Evolutionary conservation across 306 rosid species (phyloP).

Genomic region (Lagenaria siceraria): DNA sequence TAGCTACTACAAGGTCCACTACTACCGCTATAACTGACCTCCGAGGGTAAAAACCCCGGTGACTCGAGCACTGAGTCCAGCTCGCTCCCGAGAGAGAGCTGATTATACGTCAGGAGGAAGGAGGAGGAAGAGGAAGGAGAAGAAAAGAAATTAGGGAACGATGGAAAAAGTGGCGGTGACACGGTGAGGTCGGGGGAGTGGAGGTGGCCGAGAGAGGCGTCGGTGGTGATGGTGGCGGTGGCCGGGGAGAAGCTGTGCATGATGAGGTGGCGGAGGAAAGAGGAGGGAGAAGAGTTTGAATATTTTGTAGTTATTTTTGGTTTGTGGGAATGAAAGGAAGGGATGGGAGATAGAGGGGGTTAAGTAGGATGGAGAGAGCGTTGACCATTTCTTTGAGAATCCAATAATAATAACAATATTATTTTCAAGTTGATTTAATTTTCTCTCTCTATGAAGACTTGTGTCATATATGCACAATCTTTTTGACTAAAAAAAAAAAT

Average conservation of each 20-base stretch:
- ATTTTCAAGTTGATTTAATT: background rate
- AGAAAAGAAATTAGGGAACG: conserved; percentile 4
- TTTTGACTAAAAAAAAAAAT: background rate
- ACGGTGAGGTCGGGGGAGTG: background rate
- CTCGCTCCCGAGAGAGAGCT: background rate
- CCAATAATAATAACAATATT: background rate
- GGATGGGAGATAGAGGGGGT: background rate
- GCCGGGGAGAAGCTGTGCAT: background rate
- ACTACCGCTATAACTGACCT: conserved; percentile 33
- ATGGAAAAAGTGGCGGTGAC: background rate
- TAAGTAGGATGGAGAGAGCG: conserved; percentile 12
- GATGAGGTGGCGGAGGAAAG: background rate
- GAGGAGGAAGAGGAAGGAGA: background rate
- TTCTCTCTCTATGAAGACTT: background rate
- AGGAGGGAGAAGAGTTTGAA: conserved; percentile 3
- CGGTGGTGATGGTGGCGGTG: background rate
- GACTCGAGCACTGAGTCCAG: conserved; percentile 24
- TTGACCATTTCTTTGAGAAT: conserved; percentile 31
- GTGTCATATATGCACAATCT: background rate
- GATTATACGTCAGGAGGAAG: conserved; percentile 4
- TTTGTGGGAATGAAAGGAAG: conserved; percentile 3
- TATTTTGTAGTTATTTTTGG: background rate
- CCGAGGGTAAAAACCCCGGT: conserved; percentile 20
- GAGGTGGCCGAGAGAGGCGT: background rate
- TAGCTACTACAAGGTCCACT: conserved; percentile 48